Evolutionary conservation across 805 yeast genomes (phyloP).

Genomic region (Ogataea pini): DNA sequence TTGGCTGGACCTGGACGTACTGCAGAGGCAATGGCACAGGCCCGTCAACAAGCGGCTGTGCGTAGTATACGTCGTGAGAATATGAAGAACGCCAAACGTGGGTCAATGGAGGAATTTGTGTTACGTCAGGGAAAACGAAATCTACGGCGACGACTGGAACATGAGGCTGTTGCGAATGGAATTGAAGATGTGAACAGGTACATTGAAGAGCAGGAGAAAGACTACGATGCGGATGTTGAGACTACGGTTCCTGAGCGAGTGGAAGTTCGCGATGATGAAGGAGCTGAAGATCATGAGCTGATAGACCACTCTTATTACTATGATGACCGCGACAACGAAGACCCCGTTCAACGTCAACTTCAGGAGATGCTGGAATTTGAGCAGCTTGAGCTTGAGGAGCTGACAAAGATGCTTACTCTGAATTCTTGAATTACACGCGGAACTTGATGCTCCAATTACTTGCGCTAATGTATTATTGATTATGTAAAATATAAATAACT

Average conservation of each 20-base stretch:
- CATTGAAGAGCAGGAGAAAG: constrained; percentile 21
- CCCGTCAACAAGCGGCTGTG: constrained; percentile 8
- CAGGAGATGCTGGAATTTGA: constrained; percentile 32
- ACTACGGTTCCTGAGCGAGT: constrained; percentile 15
- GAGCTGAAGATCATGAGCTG: too few species aligned
- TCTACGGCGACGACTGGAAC: constrained; percentile 12
- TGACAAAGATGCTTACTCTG: constrained; percentile 27
- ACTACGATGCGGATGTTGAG: constrained; percentile 32
- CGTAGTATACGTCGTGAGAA: constrained; percentile 19
- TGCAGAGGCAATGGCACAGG: constrained; percentile 1
- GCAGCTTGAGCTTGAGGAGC: constrained; percentile 32
- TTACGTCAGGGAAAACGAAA: constrained; percentile 26
- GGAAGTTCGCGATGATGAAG: background rate
- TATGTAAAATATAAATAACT: background rate
- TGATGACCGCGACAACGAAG: background rate
- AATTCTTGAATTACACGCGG: constrained; percentile 2
- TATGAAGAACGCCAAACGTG: constrained; percentile 19
- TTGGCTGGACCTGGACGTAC: constrained; percentile 5
- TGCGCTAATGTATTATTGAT: background rate
- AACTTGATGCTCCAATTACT: background rate
- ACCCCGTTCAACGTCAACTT: constrained; percentile 25
- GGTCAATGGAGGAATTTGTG: constrained; percentile 32
- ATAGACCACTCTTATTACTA: background rate
- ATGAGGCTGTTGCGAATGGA: constrained; percentile 24
- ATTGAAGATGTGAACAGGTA: constrained; percentile 21